Evolutionary conservation across 805 yeast genomes (phyloP).

Genomic region (Starmera quercuum): DNA sequence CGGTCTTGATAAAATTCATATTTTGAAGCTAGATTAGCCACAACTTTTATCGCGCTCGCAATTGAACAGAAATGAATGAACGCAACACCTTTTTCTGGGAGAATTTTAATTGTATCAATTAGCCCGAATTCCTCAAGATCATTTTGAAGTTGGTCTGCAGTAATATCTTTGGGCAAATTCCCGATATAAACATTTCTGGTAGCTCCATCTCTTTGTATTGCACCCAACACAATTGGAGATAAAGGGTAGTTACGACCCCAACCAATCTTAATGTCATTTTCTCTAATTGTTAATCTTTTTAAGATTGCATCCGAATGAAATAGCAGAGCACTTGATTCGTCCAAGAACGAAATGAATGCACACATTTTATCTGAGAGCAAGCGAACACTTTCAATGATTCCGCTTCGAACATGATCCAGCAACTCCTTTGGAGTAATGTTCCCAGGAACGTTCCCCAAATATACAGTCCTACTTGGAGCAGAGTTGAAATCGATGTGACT

Average conservation of each 20-base stretch:
- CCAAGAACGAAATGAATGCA: conserved; percentile 85
- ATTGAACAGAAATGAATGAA: conserved; percentile 88
- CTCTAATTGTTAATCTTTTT: conserved; percentile 72
- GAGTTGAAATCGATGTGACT: conserved; percentile 22
- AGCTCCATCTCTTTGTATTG: conserved; percentile 81
- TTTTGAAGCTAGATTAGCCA: conserved; percentile 58
- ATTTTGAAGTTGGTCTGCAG: conserved; percentile 57
- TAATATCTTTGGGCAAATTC: conserved; percentile 54
- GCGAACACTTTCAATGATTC: conserved; percentile 73
- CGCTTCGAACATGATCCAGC: conserved; percentile 85
- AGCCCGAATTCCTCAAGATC: conserved; percentile 73
- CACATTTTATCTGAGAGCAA: conserved; percentile 80
- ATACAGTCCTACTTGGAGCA: conserved; percentile 80
- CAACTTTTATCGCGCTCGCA: conserved; percentile 79
- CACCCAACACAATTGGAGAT: conserved; percentile 63
- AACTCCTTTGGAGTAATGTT: conserved; percentile 74
- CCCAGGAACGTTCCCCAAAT: conserved; percentile 82
- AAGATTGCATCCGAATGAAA: conserved; percentile 92
- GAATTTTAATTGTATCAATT: conserved; percentile 77
- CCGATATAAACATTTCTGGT: conserved; percentile 93
- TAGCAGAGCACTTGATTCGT: conserved; percentile 78
- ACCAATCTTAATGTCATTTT: conserved; percentile 78
- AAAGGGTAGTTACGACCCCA: conserved; percentile 86
- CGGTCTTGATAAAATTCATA: conserved; percentile 64
- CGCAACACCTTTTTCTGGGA: conserved; percentile 77